Evolutionary conservation across 2,329 filamentous ascomycete genomes (phyloP), one percentile per base, ranked within the genome.

Genomic region (Ophiocordyceps camponoti-saundersi): DNA sequence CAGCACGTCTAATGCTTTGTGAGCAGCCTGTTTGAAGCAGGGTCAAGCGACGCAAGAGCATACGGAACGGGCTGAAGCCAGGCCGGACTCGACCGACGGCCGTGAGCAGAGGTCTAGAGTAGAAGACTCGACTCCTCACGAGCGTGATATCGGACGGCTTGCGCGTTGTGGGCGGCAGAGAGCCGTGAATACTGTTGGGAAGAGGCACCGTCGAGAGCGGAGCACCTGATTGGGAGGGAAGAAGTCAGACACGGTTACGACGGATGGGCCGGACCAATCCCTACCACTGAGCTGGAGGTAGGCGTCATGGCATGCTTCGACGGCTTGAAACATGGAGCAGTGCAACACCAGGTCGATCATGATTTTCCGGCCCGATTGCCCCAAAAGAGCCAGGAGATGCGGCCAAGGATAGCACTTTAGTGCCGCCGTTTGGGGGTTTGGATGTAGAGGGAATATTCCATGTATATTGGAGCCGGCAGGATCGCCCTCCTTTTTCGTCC

Each of bases 101-200:
- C 55, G 82, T 90, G 29, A 89, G 66, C 2, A 76, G 72, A 20
- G 87, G 77, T 54, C 79, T 80, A 21, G 85, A 82, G 62, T 95
- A 96, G 45, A 96, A 71, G 70, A 95, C 93, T 20, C 87, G 79
- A 57, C 77, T 87, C 49, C 89, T 80, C 44, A 89, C 77, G 56
- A 98, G 82, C 1, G 69, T 65, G 48, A 96, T 87, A 16, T 78
- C 74, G 40, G 73, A 74, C 11, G 71, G 67, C 16, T 62, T 58
- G 22, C 59, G 53, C n/a, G 21, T n/a, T 18, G 16, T n/a, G 12
- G 11, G 12, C 29, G 26, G 26, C 26, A 10, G 26, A 29, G 26
- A 29, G 29, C 16, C n/a, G 3, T 18, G n/a, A 8, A 16, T 8
- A 10, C 12, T 4, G 2, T 30, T 42, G 26, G 42, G 23, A 48